Conservation (phyloP, 257 asterid species). For the Primulina tabacum region DNA sequence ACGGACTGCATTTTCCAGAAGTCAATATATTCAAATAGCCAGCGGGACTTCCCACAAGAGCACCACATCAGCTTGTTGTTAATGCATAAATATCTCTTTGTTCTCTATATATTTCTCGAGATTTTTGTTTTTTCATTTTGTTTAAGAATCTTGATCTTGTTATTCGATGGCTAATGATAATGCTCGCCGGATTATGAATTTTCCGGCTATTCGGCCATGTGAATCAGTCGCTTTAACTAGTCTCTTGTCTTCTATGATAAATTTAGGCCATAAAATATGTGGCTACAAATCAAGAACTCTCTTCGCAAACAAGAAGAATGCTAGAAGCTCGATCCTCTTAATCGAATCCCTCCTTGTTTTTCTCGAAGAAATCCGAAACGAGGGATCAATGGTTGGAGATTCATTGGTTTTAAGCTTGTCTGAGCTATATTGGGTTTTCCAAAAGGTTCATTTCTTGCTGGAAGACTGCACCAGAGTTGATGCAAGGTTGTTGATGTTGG, state of each 20-base stretch:
- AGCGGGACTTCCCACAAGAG: slow-evolving; percentile 1
- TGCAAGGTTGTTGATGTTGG: slow-evolving; percentile 55
- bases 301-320: slow-evolving; percentile 54
- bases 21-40: background rate
- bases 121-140: background rate
- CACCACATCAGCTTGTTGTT: background rate
- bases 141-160: background rate
- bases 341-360: slow-evolving; percentile 52
- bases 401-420: slow-evolving; percentile 45
- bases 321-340: slow-evolving; percentile 42
- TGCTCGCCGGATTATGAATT: slow-evolving; percentile 75
- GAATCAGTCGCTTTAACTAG: slow-evolving; percentile 45
- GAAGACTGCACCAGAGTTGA: slow-evolving; percentile 66
- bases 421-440: slow-evolving; percentile 78
- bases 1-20: background rate
- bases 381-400: slow-evolving; percentile 14
- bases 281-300: slow-evolving; percentile 43
- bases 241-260: slow-evolving; percentile 48
- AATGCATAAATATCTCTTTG: slow-evolving; percentile 1
- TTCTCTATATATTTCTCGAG: slow-evolving; percentile 17
- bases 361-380: slow-evolving; percentile 45
- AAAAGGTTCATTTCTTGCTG: slow-evolving; percentile 55
- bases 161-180: slow-evolving; percentile 52
- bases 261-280: slow-evolving; percentile 40
- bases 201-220: slow-evolving; percentile 81